phyloP scores from a whole-genome alignment of 2,329 filamentous ascomycete species.

The Aspergillus felis region DNA sequence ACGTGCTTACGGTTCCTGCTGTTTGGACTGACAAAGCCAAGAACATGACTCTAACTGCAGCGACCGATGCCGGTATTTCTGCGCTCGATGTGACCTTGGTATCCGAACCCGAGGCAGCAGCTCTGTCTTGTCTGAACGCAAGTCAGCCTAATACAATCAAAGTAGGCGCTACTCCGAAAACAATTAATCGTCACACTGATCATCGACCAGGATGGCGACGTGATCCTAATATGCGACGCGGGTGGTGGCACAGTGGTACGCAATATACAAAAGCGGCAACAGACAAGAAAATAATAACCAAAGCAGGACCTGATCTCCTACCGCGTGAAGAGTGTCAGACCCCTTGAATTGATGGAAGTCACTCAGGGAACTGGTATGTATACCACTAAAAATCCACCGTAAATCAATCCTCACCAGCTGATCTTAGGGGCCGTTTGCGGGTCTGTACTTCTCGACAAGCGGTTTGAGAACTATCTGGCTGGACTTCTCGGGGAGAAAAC shows the following conservation, averaged over 20 bases:
- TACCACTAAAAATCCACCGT: not conserved
- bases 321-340: conserved; percentile 18
- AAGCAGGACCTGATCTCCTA: conserved; percentile 33
- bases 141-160: conserved; percentile 25
- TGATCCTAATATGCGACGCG: conserved; percentile 35
- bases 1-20: conserved; percentile 28
- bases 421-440: conserved; percentile 27
- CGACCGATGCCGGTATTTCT: conserved; percentile 13
- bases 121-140: conserved; percentile 25
- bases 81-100: conserved; percentile 11
- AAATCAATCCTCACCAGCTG: not conserved
- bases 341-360: conserved; percentile 23
- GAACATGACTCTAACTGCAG: conserved; percentile 23
- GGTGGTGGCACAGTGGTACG: conserved; percentile 36
- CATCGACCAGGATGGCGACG: conserved; percentile 21
- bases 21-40: conserved; percentile 36
- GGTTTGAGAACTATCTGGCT: conserved; percentile 23
- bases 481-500: conserved; percentile 21
- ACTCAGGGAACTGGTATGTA: conserved; percentile 25
- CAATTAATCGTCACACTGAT: too few species aligned
- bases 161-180: too few species aligned
- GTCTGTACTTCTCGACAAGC: conserved; percentile 27
- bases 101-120: conserved; percentile 31
- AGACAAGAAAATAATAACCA: not conserved
- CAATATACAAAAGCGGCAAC: not conserved